Conservation (phyloP, 345 rosid genomes). For the Lagerstroemia speciosa region DNA sequence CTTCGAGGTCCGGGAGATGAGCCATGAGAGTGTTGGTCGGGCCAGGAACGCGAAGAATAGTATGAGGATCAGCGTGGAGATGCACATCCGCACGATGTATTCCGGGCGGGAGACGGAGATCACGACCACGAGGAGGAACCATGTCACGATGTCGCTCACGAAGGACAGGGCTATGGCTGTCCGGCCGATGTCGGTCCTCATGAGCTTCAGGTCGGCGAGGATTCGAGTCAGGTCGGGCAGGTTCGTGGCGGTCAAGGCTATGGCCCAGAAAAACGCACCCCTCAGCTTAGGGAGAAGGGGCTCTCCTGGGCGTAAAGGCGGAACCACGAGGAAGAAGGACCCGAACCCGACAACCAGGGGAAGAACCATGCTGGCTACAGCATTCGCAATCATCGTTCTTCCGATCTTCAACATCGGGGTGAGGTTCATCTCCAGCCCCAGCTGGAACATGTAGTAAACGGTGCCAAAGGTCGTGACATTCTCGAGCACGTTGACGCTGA, state of each 20-base stretch:
- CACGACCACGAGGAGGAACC: constrained; percentile 35
- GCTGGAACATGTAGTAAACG: constrained; percentile 43
- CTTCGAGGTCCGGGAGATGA: constrained; percentile 13
- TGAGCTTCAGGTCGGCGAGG: constrained; percentile 62
- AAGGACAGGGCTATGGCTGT: constrained; percentile 40
- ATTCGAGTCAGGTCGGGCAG: constrained; percentile 45
- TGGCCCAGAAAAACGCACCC: constrained; percentile 32
- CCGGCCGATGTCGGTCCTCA: constrained; percentile 46
- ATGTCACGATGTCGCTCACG: constrained; percentile 35
- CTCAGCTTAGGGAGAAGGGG: constrained; percentile 11
- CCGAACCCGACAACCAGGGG: constrained; percentile 27
- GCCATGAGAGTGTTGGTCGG: constrained; percentile 36
- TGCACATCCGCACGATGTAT: neutral
- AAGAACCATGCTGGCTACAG: constrained; percentile 27
- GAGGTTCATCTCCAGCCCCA: too few relatives aligned
- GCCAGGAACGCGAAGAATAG: constrained; percentile 23
- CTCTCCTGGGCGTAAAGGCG: neutral
- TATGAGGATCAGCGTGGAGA: constrained; percentile 21
- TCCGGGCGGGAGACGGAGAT: constrained; percentile 10
- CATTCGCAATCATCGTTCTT: constrained; percentile 19
- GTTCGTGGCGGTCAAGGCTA: constrained; percentile 45
- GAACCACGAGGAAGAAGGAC: constrained; percentile 18
- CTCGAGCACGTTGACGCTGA: constrained; percentile 27
- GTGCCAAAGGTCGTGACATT: constrained; percentile 41
- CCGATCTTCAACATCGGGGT: too few relatives aligned